Percentiles rank a stretch among this genome's conserved stretches.
phyloP scores from a whole-genome alignment of 2,329 filamentous ascomycete species.

The Pyrenophora tritici-repentis region DNA sequence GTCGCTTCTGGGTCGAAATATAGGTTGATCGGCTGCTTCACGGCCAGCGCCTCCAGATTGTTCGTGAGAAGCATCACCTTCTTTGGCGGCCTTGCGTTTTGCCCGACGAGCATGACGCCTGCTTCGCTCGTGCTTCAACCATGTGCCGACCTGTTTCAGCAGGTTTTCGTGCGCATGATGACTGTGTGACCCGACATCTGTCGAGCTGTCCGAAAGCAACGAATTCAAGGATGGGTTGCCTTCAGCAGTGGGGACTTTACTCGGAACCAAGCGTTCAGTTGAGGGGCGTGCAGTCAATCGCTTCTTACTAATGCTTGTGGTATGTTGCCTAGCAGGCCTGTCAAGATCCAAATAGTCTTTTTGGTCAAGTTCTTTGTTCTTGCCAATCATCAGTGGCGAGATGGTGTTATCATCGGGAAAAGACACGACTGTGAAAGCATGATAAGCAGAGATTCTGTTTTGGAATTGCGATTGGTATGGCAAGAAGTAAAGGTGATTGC shows the following conservation, averaged over 20 bases:
- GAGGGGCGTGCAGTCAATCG: slow-evolving; percentile 52
- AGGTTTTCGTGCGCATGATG: slow-evolving; percentile 51
- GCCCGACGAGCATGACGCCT: slow-evolving; percentile 65
- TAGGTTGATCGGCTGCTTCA: slow-evolving; percentile 12
- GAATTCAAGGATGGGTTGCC: slow-evolving; percentile 41
- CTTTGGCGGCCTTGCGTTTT: slow-evolving; percentile 56
- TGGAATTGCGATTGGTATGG: background rate
- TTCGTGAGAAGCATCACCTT: slow-evolving; percentile 18
- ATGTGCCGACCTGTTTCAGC: slow-evolving; percentile 76
- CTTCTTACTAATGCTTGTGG: slow-evolving; percentile 48
- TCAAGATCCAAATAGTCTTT: slow-evolving; percentile 50
- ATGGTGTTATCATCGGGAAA: slow-evolving; percentile 53
- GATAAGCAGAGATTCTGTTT: slow-evolving; percentile 29
- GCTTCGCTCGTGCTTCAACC: slow-evolving; percentile 79
- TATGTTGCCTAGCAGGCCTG: slow-evolving; percentile 43
- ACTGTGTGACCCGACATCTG: slow-evolving; percentile 23
- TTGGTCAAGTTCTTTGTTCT: slow-evolving; percentile 52
- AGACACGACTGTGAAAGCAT: slow-evolving; percentile 48
- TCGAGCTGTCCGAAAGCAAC: slow-evolving; percentile 37
- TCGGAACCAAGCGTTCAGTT: slow-evolving; percentile 36
- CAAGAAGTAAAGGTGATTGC: background rate
- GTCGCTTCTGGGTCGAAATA: slow-evolving; percentile 48
- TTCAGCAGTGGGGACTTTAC: slow-evolving; percentile 24
- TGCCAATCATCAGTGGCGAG: slow-evolving; percentile 54
- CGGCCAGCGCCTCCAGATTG: slow-evolving; percentile 1